phyloP scores from a whole-genome alignment of 2,329 filamentous ascomycete genomes.

The Penicillium rolfsii region DNA sequence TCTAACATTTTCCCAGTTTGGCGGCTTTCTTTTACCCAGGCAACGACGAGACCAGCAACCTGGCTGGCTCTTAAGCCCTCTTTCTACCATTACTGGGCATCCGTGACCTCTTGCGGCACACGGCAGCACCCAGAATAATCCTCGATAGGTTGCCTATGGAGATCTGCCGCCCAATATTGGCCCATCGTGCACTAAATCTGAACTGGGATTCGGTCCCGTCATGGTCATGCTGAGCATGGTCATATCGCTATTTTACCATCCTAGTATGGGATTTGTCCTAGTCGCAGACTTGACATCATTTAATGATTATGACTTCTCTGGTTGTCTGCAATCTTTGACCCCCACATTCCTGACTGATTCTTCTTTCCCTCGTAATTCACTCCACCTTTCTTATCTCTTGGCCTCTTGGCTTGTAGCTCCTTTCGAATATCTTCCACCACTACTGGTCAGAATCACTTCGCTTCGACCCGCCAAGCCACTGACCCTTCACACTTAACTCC shows the following conservation, averaged over 20 bases:
- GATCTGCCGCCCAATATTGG: background rate
- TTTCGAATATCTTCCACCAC: no score
- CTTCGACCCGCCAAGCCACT: background rate
- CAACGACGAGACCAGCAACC: constrained; percentile 32
- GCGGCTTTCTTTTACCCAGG: constrained; percentile 49
- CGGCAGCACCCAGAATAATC: no score
- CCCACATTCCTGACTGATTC: background rate
- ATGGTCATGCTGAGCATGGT: no score
- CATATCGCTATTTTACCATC: background rate
- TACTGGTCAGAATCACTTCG: background rate
- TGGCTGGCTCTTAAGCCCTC: constrained; percentile 28
- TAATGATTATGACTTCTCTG: background rate
- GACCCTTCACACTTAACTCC: background rate
- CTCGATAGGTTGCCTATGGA: background rate
- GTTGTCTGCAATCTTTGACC: background rate
- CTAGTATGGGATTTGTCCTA: background rate
- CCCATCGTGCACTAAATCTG: background rate
- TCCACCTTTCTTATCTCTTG: background rate
- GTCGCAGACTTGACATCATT: constrained; percentile 5
- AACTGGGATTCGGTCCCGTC: background rate
- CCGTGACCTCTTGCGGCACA: no score
- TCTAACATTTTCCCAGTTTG: constrained; percentile 37
- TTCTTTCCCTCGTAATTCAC: background rate
- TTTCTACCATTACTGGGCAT: no score
- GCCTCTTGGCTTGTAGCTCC: background rate